Evolutionary conservation across 345 rosid genomes (phyloP), one percentile per base, ranked within the genome.

Genomic region (Isatis tinctoria): DNA sequence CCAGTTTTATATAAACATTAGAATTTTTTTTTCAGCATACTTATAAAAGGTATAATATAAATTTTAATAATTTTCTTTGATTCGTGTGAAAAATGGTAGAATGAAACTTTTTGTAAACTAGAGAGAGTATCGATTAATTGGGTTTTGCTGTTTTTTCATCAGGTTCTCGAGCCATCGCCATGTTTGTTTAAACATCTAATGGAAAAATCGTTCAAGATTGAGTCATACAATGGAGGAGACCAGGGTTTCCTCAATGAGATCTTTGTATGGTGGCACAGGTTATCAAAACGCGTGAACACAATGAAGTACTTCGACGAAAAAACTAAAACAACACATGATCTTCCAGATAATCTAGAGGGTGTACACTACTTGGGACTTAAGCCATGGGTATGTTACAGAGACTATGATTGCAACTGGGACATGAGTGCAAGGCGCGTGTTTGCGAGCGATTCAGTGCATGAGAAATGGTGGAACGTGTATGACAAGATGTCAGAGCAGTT

Each of bases 331-430:
- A 3, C 26, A 53, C 74, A 9, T 0, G 16, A 6, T 7, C 24
- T 13, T 13, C 68, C 57, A 0, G 72, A 80, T 0, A 39, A 58
- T 49, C 10, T 80, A 32, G 84, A 78, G 18, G 80, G 87, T 1
- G 60, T 95, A 3, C 99, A 92, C 64, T 91, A 84, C 56, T 53
- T 95, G 57, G 99, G 99, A 14, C 28, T 79, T 60, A 95, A 95
- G 85, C 99, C 99, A 33, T 95, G 99, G 99, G 74, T 78, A 78
- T 95, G 99, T 72, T 95, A 90, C 33, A 79, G 79, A 64, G 99
- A 95, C 53, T 95, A 91, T 26, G 99, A 92, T 45, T 95, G 99
- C 32, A 95, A 95, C 4, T 91, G 99, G 97, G 97, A 91, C 67
- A 71, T 26, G 37, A 63, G 8, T 32, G 41, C 7, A 32, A 56